These are phyloP conservation scores for Ophiobolus disseminans DNA, from an alignment of 2,329 filamentous ascomycete species.

Conservation along the genomic window DNA sequence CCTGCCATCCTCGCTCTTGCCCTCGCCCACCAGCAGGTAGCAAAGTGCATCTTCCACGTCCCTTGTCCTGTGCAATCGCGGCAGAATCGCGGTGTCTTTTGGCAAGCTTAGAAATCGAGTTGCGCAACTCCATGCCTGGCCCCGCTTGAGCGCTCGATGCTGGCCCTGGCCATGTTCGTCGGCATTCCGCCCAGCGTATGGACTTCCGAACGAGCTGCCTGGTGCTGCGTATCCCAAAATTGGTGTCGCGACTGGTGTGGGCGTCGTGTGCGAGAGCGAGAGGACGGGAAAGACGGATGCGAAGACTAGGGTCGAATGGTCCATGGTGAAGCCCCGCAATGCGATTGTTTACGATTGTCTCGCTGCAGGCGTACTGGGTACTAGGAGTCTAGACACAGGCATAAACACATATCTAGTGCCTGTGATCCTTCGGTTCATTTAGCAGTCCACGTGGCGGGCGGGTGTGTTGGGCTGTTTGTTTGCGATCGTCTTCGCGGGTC, in stretches of 20 bases:
- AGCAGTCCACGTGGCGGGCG: not conserved
- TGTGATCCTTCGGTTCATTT: not conserved
- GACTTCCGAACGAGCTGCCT: slow-evolving; percentile 51
- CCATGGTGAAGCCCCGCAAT: slow-evolving; percentile 39
- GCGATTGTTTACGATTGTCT: slow-evolving; percentile 11
- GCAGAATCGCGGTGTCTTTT: slow-evolving; percentile 29
- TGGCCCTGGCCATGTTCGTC: slow-evolving; percentile 47
- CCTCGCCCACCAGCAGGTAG: slow-evolving; percentile 46
- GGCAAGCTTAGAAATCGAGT: slow-evolving; percentile 52
- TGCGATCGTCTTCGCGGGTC: slow-evolving; percentile 3
- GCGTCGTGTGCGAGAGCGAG: slow-evolving; percentile 50
- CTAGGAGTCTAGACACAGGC: not conserved
- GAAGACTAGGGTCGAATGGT: slow-evolving; percentile 49
- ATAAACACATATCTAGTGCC: not conserved
- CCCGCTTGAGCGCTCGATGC: slow-evolving; percentile 45
- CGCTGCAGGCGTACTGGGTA: not conserved
- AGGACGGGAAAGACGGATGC: slow-evolving; percentile 55
- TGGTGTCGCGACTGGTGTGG: slow-evolving; percentile 54
- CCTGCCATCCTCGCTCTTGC: slow-evolving; percentile 33
- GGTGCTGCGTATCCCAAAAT: slow-evolving; percentile 51
- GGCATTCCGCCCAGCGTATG: slow-evolving; percentile 27
- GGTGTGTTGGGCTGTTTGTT: slow-evolving; percentile 3
- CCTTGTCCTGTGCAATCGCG: slow-evolving; percentile 25
- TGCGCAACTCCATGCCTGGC: slow-evolving; percentile 55
- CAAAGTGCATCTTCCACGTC: slow-evolving; percentile 47